Percentiles rank a stretch among this genome's conserved stretches.
These are phyloP conservation scores for Endothia cerciana DNA, from an alignment of 2,329 filamentous ascomycete genomes.

Conservation along the genomic window DNA sequence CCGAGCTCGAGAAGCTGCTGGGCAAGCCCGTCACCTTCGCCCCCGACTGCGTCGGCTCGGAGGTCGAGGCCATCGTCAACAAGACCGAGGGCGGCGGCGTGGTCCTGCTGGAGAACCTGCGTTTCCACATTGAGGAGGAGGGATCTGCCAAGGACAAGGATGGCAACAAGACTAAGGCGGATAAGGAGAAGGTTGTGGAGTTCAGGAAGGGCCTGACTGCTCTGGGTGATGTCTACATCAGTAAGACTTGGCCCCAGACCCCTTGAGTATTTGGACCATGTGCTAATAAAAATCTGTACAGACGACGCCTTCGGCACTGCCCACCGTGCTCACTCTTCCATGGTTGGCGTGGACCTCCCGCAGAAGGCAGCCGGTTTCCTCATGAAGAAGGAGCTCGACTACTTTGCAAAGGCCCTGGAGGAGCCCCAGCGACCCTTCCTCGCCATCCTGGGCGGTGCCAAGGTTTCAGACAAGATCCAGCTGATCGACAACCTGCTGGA, in stretches of 20 bases:
- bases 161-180: slow-evolving; percentile 97
- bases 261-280: slow-evolving; percentile 1
- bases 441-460: slow-evolving; percentile 95
- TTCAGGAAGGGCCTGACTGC: slow-evolving; percentile 96
- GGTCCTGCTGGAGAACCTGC: slow-evolving; percentile 93
- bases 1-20: slow-evolving; percentile 89
- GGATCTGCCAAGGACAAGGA: slow-evolving; percentile 91
- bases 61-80: slow-evolving; percentile 89
- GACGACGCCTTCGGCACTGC: slow-evolving; percentile 98
- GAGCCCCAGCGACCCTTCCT: slow-evolving; percentile 93
- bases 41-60: slow-evolving; percentile 84
- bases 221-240: slow-evolving; percentile 95
- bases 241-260: slow-evolving; percentile 57
- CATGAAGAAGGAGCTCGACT: slow-evolving; percentile 99
- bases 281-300: slow-evolving; percentile 43
- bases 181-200: slow-evolving; percentile 87
- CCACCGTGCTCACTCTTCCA: slow-evolving; percentile 97
- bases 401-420: slow-evolving; percentile 97
- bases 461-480: slow-evolving; percentile 99
- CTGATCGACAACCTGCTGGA: slow-evolving; percentile 98
- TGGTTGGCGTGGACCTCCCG: slow-evolving; percentile 95
- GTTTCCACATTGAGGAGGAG: slow-evolving; percentile 98
- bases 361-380: slow-evolving; percentile 98
- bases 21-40: slow-evolving; percentile 84
- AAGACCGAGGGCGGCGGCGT: slow-evolving; percentile 80